A percentile compares a stretch with the other conserved stretches of the same genome.
These are phyloP conservation scores for Phytophthora megakarya DNA, from an alignment of 352 stramenopile genomes.

Conservation along the genomic window DNA sequence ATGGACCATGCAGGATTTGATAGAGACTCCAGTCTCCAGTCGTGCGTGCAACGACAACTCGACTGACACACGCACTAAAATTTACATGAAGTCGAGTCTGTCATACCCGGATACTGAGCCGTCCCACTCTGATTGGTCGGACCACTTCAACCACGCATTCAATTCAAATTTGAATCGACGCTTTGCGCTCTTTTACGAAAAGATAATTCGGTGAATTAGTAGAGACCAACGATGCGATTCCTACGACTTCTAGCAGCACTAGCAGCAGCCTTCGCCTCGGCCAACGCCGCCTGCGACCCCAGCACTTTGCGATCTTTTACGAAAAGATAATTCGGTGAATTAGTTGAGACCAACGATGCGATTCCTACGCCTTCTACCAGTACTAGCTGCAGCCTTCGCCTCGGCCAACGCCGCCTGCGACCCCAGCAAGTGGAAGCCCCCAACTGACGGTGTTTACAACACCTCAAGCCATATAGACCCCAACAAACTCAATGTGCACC, in stretches of 20 bases:
- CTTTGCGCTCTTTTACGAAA: not conserved
- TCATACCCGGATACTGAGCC: not conserved
- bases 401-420: slow-evolving; percentile 37
- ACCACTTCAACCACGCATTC: slow-evolving; percentile 20
- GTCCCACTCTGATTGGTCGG: slow-evolving; percentile 11
- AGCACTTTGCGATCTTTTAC: too few relatives aligned
- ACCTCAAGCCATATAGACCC: slow-evolving; percentile 50
- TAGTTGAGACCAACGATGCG: too few relatives aligned
- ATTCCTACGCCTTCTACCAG: not conserved
- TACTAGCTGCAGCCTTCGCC: slow-evolving; percentile 10
- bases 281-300: slow-evolving; percentile 44
- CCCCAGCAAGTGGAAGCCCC: slow-evolving; percentile 69
- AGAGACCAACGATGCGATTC: slow-evolving; percentile 16
- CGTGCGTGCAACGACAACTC: slow-evolving; percentile 1
- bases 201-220: not conserved
- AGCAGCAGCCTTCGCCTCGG: slow-evolving; percentile 10
- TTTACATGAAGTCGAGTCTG: too few relatives aligned
- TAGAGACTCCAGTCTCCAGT: not conserved
- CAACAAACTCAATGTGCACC: slow-evolving; percentile 94
- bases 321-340: too few relatives aligned
- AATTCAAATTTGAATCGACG: slow-evolving; percentile 16
- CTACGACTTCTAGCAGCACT: not conserved
- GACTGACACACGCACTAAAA: not conserved
- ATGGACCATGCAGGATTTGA: slow-evolving; percentile 1
- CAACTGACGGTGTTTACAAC: slow-evolving; percentile 72